phyloP scores from a whole-genome alignment of 2,329 filamentous ascomycete species.

The Elsinoe necatrix region DNA sequence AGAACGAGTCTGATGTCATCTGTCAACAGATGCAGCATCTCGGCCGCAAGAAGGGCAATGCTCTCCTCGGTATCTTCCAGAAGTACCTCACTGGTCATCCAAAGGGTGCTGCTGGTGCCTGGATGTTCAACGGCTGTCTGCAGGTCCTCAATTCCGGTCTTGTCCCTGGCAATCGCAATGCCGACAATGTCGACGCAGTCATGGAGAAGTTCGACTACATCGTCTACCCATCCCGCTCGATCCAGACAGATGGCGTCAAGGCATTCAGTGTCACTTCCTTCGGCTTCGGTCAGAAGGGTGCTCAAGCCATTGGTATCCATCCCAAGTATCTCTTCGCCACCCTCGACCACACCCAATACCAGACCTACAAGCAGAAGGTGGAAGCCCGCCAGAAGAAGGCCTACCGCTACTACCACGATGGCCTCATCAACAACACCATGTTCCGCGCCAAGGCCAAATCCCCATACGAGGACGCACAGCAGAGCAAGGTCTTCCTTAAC shows the following conservation, averaged over 20 bases:
- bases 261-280: conserved; percentile 98
- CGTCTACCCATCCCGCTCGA: conserved; percentile 86
- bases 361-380: conserved; percentile 78
- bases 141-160: conserved; percentile 91
- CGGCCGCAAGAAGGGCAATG: conserved; percentile 92
- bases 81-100: conserved; percentile 98
- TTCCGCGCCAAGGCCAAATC: conserved; percentile 92
- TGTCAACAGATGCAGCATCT: conserved; percentile 94
- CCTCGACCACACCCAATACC: conserved; percentile 78
- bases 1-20: conserved; percentile 97
- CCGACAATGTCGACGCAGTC: conserved; percentile 89
- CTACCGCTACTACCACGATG: conserved; percentile 97
- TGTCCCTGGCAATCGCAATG: conserved; percentile 94
- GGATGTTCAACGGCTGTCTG: conserved; percentile 98
- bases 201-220: conserved; percentile 99
- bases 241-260: conserved; percentile 97
- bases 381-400: conserved; percentile 95
- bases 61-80: conserved; percentile 94
- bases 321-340: conserved; percentile 91
- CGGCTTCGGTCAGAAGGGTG: conserved; percentile 97
- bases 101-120: conserved; percentile 97
- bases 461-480: conserved; percentile 82
- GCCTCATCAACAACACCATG: conserved; percentile 93
- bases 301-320: conserved; percentile 93
- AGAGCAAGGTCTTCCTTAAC: conserved; percentile 84